Conservation (phyloP, 2,329 filamentous ascomycete species). For the Pyricularia sp. region DNA sequence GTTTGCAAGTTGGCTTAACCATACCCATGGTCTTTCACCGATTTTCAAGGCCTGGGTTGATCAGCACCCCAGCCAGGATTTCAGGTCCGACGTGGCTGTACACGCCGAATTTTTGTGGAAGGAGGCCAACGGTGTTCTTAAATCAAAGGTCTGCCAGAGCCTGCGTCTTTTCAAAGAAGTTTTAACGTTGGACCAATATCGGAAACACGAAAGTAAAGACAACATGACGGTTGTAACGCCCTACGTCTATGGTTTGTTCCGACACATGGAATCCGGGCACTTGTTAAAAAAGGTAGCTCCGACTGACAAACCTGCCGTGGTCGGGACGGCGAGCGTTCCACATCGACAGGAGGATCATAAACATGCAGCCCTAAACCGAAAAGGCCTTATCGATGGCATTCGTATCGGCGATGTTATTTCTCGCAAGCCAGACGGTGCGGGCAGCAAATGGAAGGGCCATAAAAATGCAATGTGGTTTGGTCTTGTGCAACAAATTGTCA, state of each 20-base stretch:
- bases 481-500: conserved; percentile 47
- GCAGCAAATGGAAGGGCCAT: conserved; percentile 42
- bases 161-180: conserved; percentile 43
- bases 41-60: conserved; percentile 42
- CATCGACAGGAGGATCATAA: neutral
- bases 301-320: neutral
- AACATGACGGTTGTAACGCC: conserved; percentile 53
- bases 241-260: conserved; percentile 52
- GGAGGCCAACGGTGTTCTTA: conserved; percentile 42
- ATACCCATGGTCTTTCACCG: conserved; percentile 26
- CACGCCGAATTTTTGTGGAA: conserved; percentile 53
- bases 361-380: neutral
- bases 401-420: conserved; percentile 34
- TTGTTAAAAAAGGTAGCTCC: conserved; percentile 27
- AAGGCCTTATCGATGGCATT: neutral
- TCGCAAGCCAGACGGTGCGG: conserved; percentile 13
- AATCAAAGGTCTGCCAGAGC: neutral
- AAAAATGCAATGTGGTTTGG: conserved; percentile 49
- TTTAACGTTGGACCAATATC: conserved; percentile 22
- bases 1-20: conserved; percentile 45
- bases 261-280: conserved; percentile 44
- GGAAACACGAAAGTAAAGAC: conserved; percentile 2
- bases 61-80: conserved; percentile 40
- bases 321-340: neutral
- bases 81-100: conserved; percentile 44